Percentiles rank a stretch among this genome's conserved stretches.
These are phyloP conservation scores for Nicotiana obtusifolia DNA, from an alignment of 257 asterid genomes.

Conservation along the genomic window DNA sequence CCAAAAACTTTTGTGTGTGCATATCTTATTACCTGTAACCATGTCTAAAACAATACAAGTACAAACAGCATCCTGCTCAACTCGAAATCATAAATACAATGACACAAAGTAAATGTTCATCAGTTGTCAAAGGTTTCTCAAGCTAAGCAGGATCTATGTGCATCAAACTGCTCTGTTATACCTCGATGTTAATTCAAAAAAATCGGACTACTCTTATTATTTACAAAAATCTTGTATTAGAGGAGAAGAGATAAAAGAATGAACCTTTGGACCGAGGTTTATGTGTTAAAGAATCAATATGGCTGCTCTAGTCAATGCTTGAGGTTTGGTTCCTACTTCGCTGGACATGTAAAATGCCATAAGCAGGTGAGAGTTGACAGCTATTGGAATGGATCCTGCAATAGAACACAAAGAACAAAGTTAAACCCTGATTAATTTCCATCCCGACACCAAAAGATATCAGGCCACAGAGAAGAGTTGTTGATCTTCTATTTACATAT, in stretches of 20 bases:
- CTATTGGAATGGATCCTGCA: background rate
- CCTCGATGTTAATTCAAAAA: background rate
- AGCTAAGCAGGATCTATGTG: background rate
- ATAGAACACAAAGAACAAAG: background rate
- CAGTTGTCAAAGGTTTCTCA: background rate
- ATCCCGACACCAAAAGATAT: background rate
- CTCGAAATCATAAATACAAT: background rate
- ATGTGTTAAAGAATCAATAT: background rate
- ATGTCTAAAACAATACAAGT: conserved; percentile 1
- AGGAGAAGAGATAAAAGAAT: background rate
- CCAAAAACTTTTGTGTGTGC: background rate
- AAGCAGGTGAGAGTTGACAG: background rate
- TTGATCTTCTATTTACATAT: background rate
- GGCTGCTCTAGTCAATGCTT: background rate
- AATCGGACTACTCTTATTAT: background rate
- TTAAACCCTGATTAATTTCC: background rate
- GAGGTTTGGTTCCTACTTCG: background rate
- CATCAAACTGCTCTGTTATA: conserved; percentile 5
- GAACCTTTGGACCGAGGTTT: background rate
- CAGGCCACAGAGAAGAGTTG: background rate
- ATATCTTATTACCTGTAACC: background rate
- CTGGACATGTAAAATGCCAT: background rate
- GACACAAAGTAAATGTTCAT: background rate
- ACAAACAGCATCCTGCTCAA: conserved; percentile 1
- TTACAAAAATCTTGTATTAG: background rate